Conservation (phyloP, 305 asterid genomes). For the Solanum aculeatissimum region DNA sequence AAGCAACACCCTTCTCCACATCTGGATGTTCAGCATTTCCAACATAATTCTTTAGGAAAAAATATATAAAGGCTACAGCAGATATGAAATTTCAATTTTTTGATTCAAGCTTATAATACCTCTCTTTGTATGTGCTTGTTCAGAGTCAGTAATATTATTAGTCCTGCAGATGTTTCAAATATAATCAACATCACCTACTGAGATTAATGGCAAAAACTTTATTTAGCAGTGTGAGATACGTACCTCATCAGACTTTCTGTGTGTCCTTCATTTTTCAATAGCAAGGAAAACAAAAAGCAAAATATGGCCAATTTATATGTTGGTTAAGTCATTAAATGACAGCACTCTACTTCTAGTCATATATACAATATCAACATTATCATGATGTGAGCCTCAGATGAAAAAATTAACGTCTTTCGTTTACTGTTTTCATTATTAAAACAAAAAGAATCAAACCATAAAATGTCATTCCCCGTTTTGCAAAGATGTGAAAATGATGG, state of each 20-base stretch:
- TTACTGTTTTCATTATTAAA: neutral
- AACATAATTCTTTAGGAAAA: neutral
- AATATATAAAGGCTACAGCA: neutral
- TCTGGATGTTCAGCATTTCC: neutral
- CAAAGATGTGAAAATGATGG: neutral
- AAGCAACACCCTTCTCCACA: slow-evolving; percentile 10
- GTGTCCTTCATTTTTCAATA: neutral
- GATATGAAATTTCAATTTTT: neutral
- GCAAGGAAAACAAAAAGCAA: neutral
- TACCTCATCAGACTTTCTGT: neutral
- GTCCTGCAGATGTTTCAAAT: neutral
- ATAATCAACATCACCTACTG: neutral
- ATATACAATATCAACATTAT: neutral
- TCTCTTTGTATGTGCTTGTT: neutral
- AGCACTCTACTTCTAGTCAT: neutral
- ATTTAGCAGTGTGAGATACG: neutral
- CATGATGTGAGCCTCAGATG: neutral
- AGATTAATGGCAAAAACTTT: neutral
- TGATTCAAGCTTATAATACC: neutral
- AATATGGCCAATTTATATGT: neutral
- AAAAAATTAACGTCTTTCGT: neutral
- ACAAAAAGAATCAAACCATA: neutral
- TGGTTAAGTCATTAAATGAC: neutral
- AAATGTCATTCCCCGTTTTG: neutral
- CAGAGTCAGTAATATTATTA: neutral